Evolutionary conservation across 2,329 filamentous ascomycete genomes (phyloP).

Genomic region (Alternaria sp.): DNA sequence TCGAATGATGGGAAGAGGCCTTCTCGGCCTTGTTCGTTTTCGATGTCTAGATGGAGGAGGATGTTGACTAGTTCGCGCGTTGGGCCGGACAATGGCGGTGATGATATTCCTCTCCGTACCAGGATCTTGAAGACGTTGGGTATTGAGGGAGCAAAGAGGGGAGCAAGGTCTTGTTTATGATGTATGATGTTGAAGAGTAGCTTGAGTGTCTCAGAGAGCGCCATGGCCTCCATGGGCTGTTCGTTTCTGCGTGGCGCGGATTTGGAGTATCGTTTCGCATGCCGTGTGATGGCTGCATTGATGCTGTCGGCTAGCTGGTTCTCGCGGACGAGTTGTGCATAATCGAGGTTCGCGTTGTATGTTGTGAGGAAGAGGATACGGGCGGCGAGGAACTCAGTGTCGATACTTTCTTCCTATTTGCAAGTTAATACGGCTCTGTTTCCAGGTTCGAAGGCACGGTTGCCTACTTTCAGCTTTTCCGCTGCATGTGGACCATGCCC

Average conservation of each 20-base stretch:
- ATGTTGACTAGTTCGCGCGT: constrained; percentile 79
- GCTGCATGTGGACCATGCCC: constrained; percentile 74
- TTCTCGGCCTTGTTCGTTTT: constrained; percentile 55
- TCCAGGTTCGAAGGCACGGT: neutral
- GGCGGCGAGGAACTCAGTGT: constrained; percentile 88
- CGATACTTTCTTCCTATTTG: constrained; percentile 69
- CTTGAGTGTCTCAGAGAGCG: constrained; percentile 84
- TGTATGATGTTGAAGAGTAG: constrained; percentile 89
- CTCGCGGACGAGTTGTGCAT: constrained; percentile 71
- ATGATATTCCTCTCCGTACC: constrained; percentile 64
- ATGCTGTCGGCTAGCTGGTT: constrained; percentile 74
- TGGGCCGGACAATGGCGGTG: constrained; percentile 76
- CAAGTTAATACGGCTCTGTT: constrained; percentile 10
- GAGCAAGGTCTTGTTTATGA: constrained; percentile 69
- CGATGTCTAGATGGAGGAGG: constrained; percentile 79
- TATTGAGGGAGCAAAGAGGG: constrained; percentile 73
- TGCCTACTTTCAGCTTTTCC: constrained; percentile 68
- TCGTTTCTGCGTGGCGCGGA: constrained; percentile 35
- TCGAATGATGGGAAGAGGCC: constrained; percentile 73
- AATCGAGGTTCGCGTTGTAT: constrained; percentile 76
- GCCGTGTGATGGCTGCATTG: constrained; percentile 73
- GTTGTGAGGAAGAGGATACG: constrained; percentile 82
- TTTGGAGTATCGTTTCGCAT: constrained; percentile 60
- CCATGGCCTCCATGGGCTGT: constrained; percentile 77
- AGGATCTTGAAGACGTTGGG: constrained; percentile 77